Conservation (phyloP, 495 filamentous ascomycete species). For the Cenococcum geophilum region DNA sequence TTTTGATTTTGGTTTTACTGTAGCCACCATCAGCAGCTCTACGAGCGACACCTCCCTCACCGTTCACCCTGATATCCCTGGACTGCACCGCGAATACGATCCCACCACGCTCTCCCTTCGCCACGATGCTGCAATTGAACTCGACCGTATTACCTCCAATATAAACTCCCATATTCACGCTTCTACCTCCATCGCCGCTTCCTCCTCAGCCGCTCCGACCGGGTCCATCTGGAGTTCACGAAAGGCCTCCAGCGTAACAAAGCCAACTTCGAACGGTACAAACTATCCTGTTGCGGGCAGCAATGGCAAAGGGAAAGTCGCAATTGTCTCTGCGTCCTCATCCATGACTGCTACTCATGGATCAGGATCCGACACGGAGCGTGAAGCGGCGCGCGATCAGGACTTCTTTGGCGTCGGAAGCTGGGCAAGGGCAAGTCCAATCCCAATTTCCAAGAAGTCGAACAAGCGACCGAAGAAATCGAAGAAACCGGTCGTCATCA, state of each 20-base stretch:
- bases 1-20: slow-evolving; percentile 11
- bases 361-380: slow-evolving; percentile 16
- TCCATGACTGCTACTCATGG: slow-evolving; percentile 21
- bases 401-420: slow-evolving; percentile 6
- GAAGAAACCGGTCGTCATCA: slow-evolving; percentile 18
- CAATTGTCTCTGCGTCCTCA: slow-evolving; percentile 13
- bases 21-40: slow-evolving; percentile 11
- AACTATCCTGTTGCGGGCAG: slow-evolving; percentile 8
- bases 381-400: slow-evolving; percentile 8
- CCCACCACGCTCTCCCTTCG: slow-evolving; percentile 11
- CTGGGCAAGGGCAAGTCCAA: slow-evolving; percentile 2
- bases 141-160: slow-evolving; percentile 11
- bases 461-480: slow-evolving; percentile 4
- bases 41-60: slow-evolving; percentile 7
- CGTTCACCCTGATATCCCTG: slow-evolving; percentile 1
- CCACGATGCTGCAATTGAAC: slow-evolving; percentile 3
- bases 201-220: slow-evolving; percentile 6
- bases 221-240: slow-evolving; percentile 7
- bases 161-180: slow-evolving; percentile 5
- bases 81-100: slow-evolving; percentile 10
- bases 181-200: slow-evolving; percentile 3
- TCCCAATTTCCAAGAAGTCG: not conserved
- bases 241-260: slow-evolving; percentile 12
- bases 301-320: slow-evolving; percentile 15
- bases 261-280: slow-evolving; percentile 20